Evolutionary conservation across 495 filamentous ascomycete genomes (phyloP), one percentile per base, ranked within the genome.

Genomic region (Aspergillus mulundensis): DNA sequence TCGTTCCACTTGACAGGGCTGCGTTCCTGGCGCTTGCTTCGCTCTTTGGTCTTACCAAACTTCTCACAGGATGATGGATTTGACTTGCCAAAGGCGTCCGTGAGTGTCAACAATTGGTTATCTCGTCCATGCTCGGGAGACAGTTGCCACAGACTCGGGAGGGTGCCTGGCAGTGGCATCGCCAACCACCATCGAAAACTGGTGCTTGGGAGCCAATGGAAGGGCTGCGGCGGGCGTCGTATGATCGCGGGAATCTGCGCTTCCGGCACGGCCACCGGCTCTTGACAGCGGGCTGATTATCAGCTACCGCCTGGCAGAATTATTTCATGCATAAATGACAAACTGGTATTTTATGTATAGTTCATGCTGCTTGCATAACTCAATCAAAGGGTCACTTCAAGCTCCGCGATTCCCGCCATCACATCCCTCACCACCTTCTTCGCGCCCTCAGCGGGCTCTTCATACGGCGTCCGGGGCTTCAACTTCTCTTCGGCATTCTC

Each of bases 391-490:
- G 32, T 23, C 15, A 25, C 44, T 50, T 66, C 63, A 42, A 62
- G 12, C 32, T 34, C 39, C 1, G 43, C 59, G 20, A 60, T 32
- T 24, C 12, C 47, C 1, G 61, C 74, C 79, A 86, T 81, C 34
- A 72, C 64, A 23, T 60, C 60, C 63, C 69, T 67, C 2, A 76
- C 73, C 58, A 77, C 50, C 62, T 75, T 72, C 51, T 73, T 77
- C 65, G 81, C 77, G 34, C 63, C 73, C 44, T 70, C 74, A 49
- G 62, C 67, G 16, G 83, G 60, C 54, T 74, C 72, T 54, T 77
- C 68, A 68, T 88, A 86, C 44, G 84, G 84, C 56, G 71, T 78
- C 50, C 84, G 73, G 11, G 83, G 80, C 68, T 68, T 70, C 58
- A 87, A 67, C 70, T 76, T 78, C 61, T 77, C 73, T 66, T 72